Conservation (phyloP, 2,329 filamentous ascomycete species). For the Lachnellula cervina region DNA sequence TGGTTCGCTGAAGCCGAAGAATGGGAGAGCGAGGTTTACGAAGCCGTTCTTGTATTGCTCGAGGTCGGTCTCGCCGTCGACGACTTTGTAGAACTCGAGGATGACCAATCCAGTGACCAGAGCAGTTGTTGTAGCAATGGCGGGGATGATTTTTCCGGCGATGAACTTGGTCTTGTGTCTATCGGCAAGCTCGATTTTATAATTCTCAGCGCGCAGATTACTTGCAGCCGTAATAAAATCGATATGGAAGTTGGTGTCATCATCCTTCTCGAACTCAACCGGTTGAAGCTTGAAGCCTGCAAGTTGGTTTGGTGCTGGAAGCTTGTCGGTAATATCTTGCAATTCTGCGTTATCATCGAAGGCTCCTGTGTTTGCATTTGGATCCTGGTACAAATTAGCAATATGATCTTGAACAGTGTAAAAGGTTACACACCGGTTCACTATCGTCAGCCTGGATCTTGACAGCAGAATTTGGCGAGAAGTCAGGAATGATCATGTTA, state of each 20-base stretch:
- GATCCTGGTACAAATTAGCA: constrained; percentile 49
- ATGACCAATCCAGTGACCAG: constrained; percentile 91
- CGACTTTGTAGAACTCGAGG: constrained; percentile 90
- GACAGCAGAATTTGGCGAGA: constrained; percentile 80
- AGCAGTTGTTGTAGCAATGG: constrained; percentile 95
- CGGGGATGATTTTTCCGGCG: constrained; percentile 97
- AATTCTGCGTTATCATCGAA: constrained; percentile 75
- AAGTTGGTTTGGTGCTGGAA: constrained; percentile 75
- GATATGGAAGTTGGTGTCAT: constrained; percentile 96
- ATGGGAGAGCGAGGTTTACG: constrained; percentile 90
- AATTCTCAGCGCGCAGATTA: constrained; percentile 95
- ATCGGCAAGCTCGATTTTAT: constrained; percentile 90
- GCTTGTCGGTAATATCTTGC: constrained; percentile 61
- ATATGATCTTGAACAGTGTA: neutral
- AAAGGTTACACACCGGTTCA: constrained; percentile 60
- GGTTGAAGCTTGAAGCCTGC: constrained; percentile 85
- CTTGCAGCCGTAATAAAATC: constrained; percentile 98
- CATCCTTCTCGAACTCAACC: constrained; percentile 98
- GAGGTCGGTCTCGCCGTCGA: constrained; percentile 93
- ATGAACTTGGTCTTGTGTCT: constrained; percentile 99
- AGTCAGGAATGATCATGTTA: constrained; percentile 93
- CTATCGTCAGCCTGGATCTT: constrained; percentile 97
- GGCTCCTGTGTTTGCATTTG: constrained; percentile 58
- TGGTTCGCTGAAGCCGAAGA: constrained; percentile 97
- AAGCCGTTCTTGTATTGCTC: constrained; percentile 99